Conservation (phyloP, 2,329 filamentous ascomycete species). For the Stachybotrys chlorohalonatus region DNA sequence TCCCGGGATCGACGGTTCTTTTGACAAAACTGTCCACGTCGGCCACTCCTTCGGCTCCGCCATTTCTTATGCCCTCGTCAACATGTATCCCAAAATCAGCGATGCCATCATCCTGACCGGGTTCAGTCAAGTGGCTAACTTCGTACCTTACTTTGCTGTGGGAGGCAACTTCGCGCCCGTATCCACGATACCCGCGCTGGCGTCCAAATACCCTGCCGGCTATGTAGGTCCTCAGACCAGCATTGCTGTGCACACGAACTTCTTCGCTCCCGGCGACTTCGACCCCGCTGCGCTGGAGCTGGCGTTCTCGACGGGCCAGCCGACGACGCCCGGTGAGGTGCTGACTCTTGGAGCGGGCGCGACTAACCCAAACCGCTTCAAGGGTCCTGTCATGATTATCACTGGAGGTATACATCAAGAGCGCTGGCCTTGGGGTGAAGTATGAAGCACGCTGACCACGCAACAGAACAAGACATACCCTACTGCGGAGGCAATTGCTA, state of each 20-base stretch:
- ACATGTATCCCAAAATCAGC: slow-evolving; percentile 40
- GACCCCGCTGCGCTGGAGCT: slow-evolving; percentile 41
- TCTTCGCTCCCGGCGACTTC: slow-evolving; percentile 43
- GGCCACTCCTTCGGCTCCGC: slow-evolving; percentile 57
- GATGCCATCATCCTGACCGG: slow-evolving; percentile 54
- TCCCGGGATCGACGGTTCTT: slow-evolving; percentile 24
- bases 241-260: slow-evolving; percentile 41
- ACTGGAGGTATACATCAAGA: slow-evolving; percentile 36
- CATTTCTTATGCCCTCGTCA: slow-evolving; percentile 46
- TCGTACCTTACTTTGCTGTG: slow-evolving; percentile 30
- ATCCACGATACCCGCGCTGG: slow-evolving; percentile 15
- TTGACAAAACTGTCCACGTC: slow-evolving; percentile 43
- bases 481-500: slow-evolving; percentile 56
- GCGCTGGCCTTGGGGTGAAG: too few relatives aligned
- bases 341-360: slow-evolving; percentile 40
- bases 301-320: slow-evolving; percentile 40
- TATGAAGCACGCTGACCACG: too few relatives aligned
- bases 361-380: slow-evolving; percentile 26
- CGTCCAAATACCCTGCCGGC: slow-evolving; percentile 30
- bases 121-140: slow-evolving; percentile 40
- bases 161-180: slow-evolving; percentile 39
- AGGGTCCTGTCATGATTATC: slow-evolving; percentile 48
- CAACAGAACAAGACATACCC: slow-evolving; percentile 34
- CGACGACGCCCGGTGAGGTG: slow-evolving; percentile 48
- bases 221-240: slow-evolving; percentile 41